These are phyloP conservation scores for Lantana camara DNA, from an alignment of 257 asterid genomes.

Conservation along the genomic window DNA sequence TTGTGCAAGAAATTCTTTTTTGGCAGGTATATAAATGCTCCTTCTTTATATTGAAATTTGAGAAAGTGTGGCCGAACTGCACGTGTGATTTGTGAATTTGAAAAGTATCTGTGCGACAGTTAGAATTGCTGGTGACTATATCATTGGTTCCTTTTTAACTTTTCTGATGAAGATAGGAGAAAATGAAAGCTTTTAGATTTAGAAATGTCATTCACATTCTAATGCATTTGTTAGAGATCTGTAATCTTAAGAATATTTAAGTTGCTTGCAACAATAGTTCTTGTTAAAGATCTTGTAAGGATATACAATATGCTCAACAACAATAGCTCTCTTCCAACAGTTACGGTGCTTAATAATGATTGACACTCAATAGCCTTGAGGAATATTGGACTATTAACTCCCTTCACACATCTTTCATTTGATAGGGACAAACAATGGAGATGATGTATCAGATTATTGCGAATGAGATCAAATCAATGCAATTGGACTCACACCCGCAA, in stretches of 20 bases:
- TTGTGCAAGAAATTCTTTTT: constrained; percentile 87
- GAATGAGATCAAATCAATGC: constrained; percentile 65
- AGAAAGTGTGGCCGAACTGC: constrained; percentile 7
- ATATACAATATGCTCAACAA: too few species aligned
- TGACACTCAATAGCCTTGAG: constrained; percentile 2
- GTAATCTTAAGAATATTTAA: too few species aligned
- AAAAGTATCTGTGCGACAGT: not conserved
- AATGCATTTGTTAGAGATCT: too few species aligned
- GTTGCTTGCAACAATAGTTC: too few species aligned
- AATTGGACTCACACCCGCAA: constrained; percentile 57
- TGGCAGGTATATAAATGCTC: constrained; percentile 68
- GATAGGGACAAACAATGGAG: constrained; percentile 80
- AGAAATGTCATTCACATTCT: too few species aligned
- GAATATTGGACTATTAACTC: constrained; percentile 13
- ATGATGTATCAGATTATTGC: constrained; percentile 78
- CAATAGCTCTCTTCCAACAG: too few species aligned
- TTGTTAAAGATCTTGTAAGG: too few species aligned
- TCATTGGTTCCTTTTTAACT: too few species aligned
- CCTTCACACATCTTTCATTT: constrained; percentile 24
- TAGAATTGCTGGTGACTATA: not conserved
- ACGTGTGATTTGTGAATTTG: not conserved
- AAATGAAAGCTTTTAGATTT: too few species aligned
- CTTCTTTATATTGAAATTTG: constrained; percentile 19
- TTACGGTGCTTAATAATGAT: too few species aligned
- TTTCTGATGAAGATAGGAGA: too few species aligned